Evolutionary conservation across 2,329 filamentous ascomycete species (phyloP).

Genomic region (Cercospora sp.): DNA sequence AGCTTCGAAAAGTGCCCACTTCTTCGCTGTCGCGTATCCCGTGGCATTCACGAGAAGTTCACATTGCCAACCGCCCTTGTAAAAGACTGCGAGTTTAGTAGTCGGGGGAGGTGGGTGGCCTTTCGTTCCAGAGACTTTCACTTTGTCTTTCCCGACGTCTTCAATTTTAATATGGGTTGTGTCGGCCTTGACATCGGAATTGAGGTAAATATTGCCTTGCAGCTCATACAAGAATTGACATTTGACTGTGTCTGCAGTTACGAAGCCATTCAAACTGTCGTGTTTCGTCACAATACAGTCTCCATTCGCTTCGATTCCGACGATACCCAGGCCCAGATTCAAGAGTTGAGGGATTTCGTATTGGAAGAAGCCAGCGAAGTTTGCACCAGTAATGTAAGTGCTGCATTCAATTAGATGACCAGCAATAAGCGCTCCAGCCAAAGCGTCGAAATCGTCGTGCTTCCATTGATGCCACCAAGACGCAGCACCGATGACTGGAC

Average conservation of each 20-base stretch:
- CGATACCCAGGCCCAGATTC: conserved; percentile 36
- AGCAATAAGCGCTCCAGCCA: conserved; percentile 43
- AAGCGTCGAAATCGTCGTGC: conserved; percentile 39
- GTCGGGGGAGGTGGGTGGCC: conserved; percentile 50
- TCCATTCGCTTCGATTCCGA: conserved; percentile 37
- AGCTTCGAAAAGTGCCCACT: conserved; percentile 46
- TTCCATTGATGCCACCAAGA: conserved; percentile 47
- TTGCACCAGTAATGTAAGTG: conserved; percentile 44
- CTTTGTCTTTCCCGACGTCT: conserved; percentile 50
- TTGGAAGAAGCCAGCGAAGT: conserved; percentile 45
- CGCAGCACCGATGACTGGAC: conserved; percentile 44
- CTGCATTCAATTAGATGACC: conserved; percentile 43
- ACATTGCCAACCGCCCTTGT: conserved; percentile 47
- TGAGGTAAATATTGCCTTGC: conserved; percentile 57
- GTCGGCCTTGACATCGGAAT: conserved; percentile 57
- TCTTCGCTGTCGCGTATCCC: conserved; percentile 47
- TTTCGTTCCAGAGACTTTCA: conserved; percentile 49
- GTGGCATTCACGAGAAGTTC: conserved; percentile 47
- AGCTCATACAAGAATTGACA: conserved; percentile 57
- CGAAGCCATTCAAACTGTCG: conserved; percentile 38
- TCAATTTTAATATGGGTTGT: conserved; percentile 53
- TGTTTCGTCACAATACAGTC: conserved; percentile 42
- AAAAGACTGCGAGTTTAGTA: conserved; percentile 51
- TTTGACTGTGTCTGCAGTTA: conserved; percentile 51
- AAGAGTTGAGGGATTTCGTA: conserved; percentile 38